phyloP scores from a whole-genome alignment of 345 rosid genomes.

The Kernera saxatilis region DNA sequence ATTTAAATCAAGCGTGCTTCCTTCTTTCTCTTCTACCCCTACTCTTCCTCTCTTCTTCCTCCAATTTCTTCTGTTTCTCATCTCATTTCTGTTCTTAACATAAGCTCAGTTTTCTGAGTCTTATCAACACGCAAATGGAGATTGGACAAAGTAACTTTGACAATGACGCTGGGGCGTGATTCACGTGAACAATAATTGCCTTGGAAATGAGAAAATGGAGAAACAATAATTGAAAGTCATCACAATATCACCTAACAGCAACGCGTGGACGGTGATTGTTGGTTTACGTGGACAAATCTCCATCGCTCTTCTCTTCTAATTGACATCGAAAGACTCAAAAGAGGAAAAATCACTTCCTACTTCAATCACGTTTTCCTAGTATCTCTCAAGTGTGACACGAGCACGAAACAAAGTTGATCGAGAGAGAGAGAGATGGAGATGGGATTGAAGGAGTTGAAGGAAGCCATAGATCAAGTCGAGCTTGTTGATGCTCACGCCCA shows the following conservation, averaged over 20 bases:
- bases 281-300: not conserved
- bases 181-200: not conserved
- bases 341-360: not conserved
- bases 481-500: constrained; percentile 83
- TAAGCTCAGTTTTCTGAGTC: too few relatives aligned
- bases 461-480: constrained; percentile 47
- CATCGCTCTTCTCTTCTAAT: not conserved
- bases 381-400: too few relatives aligned
- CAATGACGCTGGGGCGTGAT: too few relatives aligned
- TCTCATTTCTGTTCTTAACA: too few relatives aligned
- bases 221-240: too few relatives aligned
- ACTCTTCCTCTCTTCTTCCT: too few relatives aligned
- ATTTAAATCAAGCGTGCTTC: too few relatives aligned
- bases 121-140: too few relatives aligned
- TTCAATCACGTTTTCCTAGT: not conserved
- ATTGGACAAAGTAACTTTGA: too few relatives aligned
- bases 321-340: not conserved
- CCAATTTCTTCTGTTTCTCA: too few relatives aligned
- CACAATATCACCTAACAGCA: not conserved
- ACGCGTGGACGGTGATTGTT: not conserved
- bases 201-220: too few relatives aligned
- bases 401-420: not conserved
- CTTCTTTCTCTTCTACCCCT: too few relatives aligned
- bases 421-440: constrained; percentile 21
- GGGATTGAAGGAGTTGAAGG: constrained; percentile 54